Evolutionary conservation across 2,329 filamentous ascomycete genomes (phyloP).

Genomic region (Chaetomiaceae sp.): DNA sequence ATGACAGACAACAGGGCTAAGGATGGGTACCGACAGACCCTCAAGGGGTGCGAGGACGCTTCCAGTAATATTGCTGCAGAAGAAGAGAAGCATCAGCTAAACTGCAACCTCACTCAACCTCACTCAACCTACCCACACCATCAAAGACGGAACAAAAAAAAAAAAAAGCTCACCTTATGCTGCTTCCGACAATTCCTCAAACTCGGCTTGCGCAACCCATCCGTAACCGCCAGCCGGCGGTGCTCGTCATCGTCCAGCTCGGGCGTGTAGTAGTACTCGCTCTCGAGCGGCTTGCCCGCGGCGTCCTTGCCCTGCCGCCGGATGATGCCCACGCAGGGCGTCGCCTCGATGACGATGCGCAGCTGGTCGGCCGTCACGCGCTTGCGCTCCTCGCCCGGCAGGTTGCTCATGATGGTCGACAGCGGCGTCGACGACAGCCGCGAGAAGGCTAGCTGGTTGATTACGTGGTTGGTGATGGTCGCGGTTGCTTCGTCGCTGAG

Average conservation of each 20-base stretch:
- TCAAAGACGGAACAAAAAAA: too few relatives aligned
- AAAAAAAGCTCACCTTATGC: slow-evolving; percentile 70
- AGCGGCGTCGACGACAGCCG: slow-evolving; percentile 87
- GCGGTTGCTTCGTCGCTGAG: slow-evolving; percentile 34
- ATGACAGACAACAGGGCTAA: not conserved
- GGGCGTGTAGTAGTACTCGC: slow-evolving; percentile 94
- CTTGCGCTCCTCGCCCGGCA: slow-evolving; percentile 62
- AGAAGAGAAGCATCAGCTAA: not conserved
- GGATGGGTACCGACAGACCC: not conserved
- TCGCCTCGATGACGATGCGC: slow-evolving; percentile 65
- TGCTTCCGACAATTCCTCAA: slow-evolving; percentile 87
- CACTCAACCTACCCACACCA: not conserved
- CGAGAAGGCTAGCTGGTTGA: slow-evolving; percentile 94
- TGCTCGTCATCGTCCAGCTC: slow-evolving; percentile 78
- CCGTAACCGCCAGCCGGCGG: slow-evolving; percentile 75
- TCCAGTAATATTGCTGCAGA: slow-evolving; percentile 65
- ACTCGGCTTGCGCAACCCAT: slow-evolving; percentile 82
- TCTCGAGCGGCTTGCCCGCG: slow-evolving; percentile 86
- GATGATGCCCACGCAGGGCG: slow-evolving; percentile 82
- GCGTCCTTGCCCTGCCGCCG: slow-evolving; percentile 90
- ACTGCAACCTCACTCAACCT: not conserved
- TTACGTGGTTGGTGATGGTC: slow-evolving; percentile 73
- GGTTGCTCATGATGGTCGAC: slow-evolving; percentile 80
- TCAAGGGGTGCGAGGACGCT: slow-evolving; percentile 56
- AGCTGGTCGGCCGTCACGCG: slow-evolving; percentile 60